Conservation (phyloP, 192 early-diverging fungal species). For the Coemansia javaensis region DNA sequence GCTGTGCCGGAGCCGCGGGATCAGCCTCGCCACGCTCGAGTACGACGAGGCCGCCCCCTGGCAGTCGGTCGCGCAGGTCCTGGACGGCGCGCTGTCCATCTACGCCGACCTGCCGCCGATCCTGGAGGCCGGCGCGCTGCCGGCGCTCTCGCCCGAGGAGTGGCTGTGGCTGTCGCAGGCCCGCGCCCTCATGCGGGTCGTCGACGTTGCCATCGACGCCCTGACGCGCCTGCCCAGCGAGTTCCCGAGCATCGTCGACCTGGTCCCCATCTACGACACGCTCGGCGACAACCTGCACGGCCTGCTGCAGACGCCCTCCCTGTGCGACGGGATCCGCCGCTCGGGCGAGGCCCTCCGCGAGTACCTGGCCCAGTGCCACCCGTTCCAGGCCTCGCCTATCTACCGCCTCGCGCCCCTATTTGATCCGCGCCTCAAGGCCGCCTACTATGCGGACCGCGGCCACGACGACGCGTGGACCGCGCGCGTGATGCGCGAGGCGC, state of each 20-base stretch:
- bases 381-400: slow-evolving; percentile 49
- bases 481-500: slow-evolving; percentile 38
- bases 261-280: slow-evolving; percentile 42
- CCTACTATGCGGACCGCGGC: slow-evolving; percentile 39
- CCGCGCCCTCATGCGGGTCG: slow-evolving; percentile 25
- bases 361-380: slow-evolving; percentile 38
- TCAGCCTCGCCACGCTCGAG: slow-evolving; percentile 16
- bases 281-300: slow-evolving; percentile 28
- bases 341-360: slow-evolving; percentile 32
- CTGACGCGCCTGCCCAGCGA: slow-evolving; percentile 15
- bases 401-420: slow-evolving; percentile 47
- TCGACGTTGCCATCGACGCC: slow-evolving; percentile 8
- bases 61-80: slow-evolving; percentile 25
- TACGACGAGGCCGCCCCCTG: slow-evolving; percentile 23
- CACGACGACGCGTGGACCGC: slow-evolving; percentile 28
- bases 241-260: slow-evolving; percentile 37
- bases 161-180: slow-evolving; percentile 46
- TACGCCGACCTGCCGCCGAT: slow-evolving; percentile 19
- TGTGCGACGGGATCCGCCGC: slow-evolving; percentile 21
- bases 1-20: slow-evolving; percentile 23
- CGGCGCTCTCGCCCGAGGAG: slow-evolving; percentile 14
- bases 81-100: slow-evolving; percentile 24
- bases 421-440: slow-evolving; percentile 41
- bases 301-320: slow-evolving; percentile 16
- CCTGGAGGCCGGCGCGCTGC: slow-evolving; percentile 5